Base-by-base conservation (phyloP, 257 asterid species). In the Nicotiana attenuata region DNA sequence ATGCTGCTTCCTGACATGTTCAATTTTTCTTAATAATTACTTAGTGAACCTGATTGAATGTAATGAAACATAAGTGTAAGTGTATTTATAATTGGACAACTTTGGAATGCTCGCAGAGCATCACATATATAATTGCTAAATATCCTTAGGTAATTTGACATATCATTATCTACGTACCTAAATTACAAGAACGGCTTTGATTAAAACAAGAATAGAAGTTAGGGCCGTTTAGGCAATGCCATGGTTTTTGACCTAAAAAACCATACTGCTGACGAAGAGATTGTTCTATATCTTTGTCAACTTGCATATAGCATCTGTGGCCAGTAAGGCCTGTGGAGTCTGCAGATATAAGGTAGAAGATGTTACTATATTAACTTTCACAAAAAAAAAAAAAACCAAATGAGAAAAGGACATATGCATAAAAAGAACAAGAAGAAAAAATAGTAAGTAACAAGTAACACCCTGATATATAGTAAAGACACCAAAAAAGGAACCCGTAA, bases 1-100 rank as follows among this genome's bases (percentile, higher is more conserved):
- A 28, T n/a, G 17, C 29, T 82, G 15, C n/a, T 61, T 13, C 50
- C 15, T 28, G 78, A 84, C 88, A 86, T 86, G 10, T 68, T 13
- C 28, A 67, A 33, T 4, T 19, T 15, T 66, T 66, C 20, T 31
- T 66, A 66, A 66, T 66, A 15, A 66, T 16, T 66, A 31, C 13
- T 33, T 66, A 66, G 35, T 66, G 52, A 66, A 9, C 33, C 5
- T 67, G 76, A 66, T 66, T 31, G 52, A 8, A 15, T 67, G 55
- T 33, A 19, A 35, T 35, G 19, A 67, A 35, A 35, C 55, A 67
- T 22, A 33, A 9, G 61, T 56, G n/a, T 6, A 66, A 31, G 77
- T 35, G 29, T 68, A 68, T 26, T 68, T 68, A 68, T 35, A 17
- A 35, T 19, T 68, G 76, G 19, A 68, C 16, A 35, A 35, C 29